Evolutionary conservation across 2,329 filamentous ascomycete species (phyloP), one percentile per base, ranked within the genome.

Genomic region (Cercospora brassicicola): DNA sequence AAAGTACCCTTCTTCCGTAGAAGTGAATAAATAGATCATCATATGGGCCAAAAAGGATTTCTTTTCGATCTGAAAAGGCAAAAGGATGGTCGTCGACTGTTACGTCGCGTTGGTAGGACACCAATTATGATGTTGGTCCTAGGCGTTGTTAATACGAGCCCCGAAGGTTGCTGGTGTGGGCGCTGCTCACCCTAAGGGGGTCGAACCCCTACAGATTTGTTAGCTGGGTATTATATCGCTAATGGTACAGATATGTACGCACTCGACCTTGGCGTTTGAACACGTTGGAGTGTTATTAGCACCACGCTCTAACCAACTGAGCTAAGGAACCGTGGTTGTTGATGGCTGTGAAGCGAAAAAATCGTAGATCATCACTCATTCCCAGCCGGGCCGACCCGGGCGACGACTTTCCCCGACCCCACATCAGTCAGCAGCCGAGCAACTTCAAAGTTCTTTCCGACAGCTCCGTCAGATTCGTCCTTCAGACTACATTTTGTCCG

Each of bases 231-330:
- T 7, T 6, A 5, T 7, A 28, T 28, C 1, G 28, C 7, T 28
- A 28, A 28, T 6, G 4, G 6, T 5, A 28, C 7, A 5, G 28
- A 3, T 28, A 7, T 28, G 4, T 28, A 28, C 28, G 28, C 4
- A 28, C 28, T 53, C 48, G 48, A 53, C 48, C 48, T 53, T 53
- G 48, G 48, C 48, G 48, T 53, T 53, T 39, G 33, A 39, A 13
- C 13, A 39, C 23, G 23, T 39, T 39, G 13, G 33, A 39, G 15
- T 39, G 13, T 5, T 39, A 53, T 53, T 53, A 53, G 48, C 48
- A 53, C 48, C 48, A 53, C 48, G 48, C 48, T 53, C 48, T 53
- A 53, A 53, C 48, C 48, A 53, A 53, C 48, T 53, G 48, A 53
- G 36, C 48, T 53, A 28, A 20, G 48, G 48, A 23, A 28, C 48